Evolutionary conservation across 83 land plant species (phyloP), one percentile per base, ranked within the genome.

Genomic region (Picea mariana): DNA sequence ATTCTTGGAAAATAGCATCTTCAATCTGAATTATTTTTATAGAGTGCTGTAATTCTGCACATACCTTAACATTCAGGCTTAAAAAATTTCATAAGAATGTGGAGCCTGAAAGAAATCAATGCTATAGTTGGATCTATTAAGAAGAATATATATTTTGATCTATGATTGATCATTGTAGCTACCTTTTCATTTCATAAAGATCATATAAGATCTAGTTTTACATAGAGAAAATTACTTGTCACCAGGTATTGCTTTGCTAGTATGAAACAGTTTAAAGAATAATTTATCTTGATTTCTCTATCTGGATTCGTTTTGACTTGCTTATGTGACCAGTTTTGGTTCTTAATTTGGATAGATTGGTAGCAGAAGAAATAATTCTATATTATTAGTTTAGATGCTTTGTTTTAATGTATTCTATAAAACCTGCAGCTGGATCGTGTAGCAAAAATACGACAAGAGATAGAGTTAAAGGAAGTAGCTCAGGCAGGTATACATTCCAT

Each of bases 401-500:
- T 73, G 5, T 75, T 44, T 21, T 47, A 21, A 75, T 75, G 16
- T 47, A 44, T 75, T 75, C 23, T 21, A 49, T 75, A 42, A 23
- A 42, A 75, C 47, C 24, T 75, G 58, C 77, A 75, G 77, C 58
- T 21, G n/a, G 59, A 75, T 75, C 77, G n/a, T 75, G 77, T 75
- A 47, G 77, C 77, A 75, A 9, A 47, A n/a, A 49, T 75, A 16
- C 77, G 59, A 13, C 55, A 12, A 47, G 58, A 75, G 59, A 75
- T 49, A 75, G 77, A 75, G 27, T 75, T 49, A 49, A 47, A 75
- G 55, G 77, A 75, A 47, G 77, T 75, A 75, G 13, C 77, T 47
- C 77, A 75, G 77, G 77, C 77, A 75, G 77, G 77, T 75, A 75
- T 40, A 71, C 75, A 71, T 71, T 71, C 75, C 23, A 71, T 71